These are phyloP conservation scores for Melastoma candidum DNA, from an alignment of 441 rosid species.

Conservation along the genomic window DNA sequence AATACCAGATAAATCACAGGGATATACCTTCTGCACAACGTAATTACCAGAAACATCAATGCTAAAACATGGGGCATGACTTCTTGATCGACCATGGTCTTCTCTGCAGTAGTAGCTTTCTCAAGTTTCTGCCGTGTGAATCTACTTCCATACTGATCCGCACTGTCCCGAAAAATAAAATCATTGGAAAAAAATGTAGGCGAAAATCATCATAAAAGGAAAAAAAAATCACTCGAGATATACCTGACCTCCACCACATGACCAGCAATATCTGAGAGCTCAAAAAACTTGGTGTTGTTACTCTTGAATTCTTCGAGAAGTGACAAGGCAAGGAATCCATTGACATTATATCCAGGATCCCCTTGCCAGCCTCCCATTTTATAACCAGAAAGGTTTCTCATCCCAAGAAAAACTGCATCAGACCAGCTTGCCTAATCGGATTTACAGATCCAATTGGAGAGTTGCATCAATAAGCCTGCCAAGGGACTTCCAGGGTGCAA, in stretches of 20 bases:
- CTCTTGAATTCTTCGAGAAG: constrained; percentile 68
- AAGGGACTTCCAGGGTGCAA: constrained; percentile 63
- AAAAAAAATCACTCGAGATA: constrained; percentile 13
- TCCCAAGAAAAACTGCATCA: constrained; percentile 42
- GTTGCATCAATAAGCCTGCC: constrained; percentile 43
- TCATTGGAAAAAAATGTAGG: constrained; percentile 3
- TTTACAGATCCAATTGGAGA: constrained; percentile 52
- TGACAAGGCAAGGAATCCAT: constrained; percentile 55
- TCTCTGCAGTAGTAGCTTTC: constrained; percentile 53
- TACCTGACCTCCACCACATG: constrained; percentile 73
- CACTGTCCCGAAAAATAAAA: constrained; percentile 30
- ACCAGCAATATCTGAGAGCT: constrained; percentile 54
- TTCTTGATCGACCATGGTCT: constrained; percentile 55
- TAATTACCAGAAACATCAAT: constrained; percentile 77
- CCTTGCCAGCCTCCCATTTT: constrained; percentile 60
- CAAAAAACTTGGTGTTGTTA: constrained; percentile 56
- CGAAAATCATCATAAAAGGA: constrained; percentile 2
- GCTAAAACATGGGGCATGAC: constrained; percentile 52
- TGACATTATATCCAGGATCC: constrained; percentile 35
- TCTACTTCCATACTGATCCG: constrained; percentile 78
- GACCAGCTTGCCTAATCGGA: constrained; percentile 54
- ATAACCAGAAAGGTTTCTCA: constrained; percentile 45
- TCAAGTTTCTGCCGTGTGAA: constrained; percentile 87
- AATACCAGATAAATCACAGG: constrained; percentile 4
- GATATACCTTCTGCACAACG: constrained; percentile 59